Evolutionary conservation across 1,284 basidiomycete genomes (phyloP).

Genomic region (Salmacisia buchloeana): DNA sequence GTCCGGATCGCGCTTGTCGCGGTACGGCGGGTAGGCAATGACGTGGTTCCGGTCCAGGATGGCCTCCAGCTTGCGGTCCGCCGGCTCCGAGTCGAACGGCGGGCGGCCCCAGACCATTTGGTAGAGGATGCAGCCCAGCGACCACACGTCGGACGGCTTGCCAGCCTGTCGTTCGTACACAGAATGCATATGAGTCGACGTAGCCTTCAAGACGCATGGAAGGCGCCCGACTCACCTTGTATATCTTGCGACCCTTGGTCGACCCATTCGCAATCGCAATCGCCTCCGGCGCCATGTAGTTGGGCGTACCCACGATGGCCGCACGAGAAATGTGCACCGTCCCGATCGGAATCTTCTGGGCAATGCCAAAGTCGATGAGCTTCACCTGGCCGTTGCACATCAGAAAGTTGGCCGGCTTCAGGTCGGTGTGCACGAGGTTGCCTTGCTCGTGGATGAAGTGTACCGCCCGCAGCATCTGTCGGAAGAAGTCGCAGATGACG

Average conservation of each 20-base stretch:
- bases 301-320: constrained; percentile 48
- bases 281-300: constrained; percentile 51
- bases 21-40: constrained; percentile 69
- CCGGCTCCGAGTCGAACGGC: constrained; percentile 79
- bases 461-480: constrained; percentile 49
- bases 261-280: constrained; percentile 41
- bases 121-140: constrained; percentile 88
- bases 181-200: no score
- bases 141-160: constrained; percentile 74
- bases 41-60: constrained; percentile 69
- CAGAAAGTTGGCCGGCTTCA: constrained; percentile 60
- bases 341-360: constrained; percentile 64
- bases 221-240: constrained; percentile 24
- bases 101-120: constrained; percentile 92
- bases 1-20: constrained; percentile 56
- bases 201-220: no score
- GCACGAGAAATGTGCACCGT: constrained; percentile 50
- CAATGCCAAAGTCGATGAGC: constrained; percentile 94
- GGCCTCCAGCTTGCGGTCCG: constrained; percentile 83
- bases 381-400: constrained; percentile 80
- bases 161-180: constrained; percentile 34
- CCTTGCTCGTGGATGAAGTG: constrained; percentile 47
- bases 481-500: constrained; percentile 39
- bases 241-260: constrained; percentile 47
- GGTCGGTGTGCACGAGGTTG: constrained; percentile 47